Percentiles rank a stretch among this genome's conserved stretches.
These are phyloP conservation scores for Aeschynomene evenia DNA, from an alignment of 306 rosid species.

Conservation along the genomic window DNA sequence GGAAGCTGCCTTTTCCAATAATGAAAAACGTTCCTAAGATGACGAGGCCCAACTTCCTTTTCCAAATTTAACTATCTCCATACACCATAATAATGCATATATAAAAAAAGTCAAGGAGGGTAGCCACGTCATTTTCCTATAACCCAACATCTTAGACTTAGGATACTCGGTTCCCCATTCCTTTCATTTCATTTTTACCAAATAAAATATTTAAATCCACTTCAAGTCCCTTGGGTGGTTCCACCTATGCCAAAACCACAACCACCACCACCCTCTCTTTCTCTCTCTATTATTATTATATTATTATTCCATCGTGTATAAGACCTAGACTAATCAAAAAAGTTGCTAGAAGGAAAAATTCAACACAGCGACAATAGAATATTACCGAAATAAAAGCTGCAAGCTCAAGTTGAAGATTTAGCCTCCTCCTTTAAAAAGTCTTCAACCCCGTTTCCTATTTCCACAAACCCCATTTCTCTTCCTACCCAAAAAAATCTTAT, in stretches of 20 bases:
- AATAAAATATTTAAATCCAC: neutral
- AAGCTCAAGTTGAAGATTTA: slow-evolving; percentile 26
- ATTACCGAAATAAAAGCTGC: slow-evolving; percentile 1
- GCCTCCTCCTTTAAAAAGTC: slow-evolving; percentile 13
- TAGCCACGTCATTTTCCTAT: slow-evolving; percentile 39
- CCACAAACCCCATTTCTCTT: neutral
- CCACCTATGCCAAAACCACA: slow-evolving; percentile 34
- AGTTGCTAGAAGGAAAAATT: slow-evolving; percentile 6
- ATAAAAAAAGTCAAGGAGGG: slow-evolving; percentile 58
- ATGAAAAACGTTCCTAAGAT: neutral
- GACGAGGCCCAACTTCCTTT: neutral
- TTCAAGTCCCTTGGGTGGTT: slow-evolving; percentile 4
- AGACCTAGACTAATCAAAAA: slow-evolving; percentile 11
- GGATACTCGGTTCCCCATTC: slow-evolving; percentile 34
- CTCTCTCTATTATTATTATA: neutral
- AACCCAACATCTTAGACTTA: slow-evolving; percentile 39
- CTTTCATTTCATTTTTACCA: too few species aligned
- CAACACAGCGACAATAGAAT: slow-evolving; percentile 31
- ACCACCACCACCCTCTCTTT: slow-evolving; percentile 7
- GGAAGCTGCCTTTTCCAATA: slow-evolving; percentile 22
- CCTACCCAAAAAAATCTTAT: neutral
- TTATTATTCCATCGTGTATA: slow-evolving; percentile 15
- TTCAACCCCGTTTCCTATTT: slow-evolving; percentile 20
- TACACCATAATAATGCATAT: neutral
- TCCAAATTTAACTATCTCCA: neutral